These are phyloP conservation scores for Septoria petroselini DNA, from an alignment of 2,329 filamentous ascomycete genomes.

Conservation along the genomic window DNA sequence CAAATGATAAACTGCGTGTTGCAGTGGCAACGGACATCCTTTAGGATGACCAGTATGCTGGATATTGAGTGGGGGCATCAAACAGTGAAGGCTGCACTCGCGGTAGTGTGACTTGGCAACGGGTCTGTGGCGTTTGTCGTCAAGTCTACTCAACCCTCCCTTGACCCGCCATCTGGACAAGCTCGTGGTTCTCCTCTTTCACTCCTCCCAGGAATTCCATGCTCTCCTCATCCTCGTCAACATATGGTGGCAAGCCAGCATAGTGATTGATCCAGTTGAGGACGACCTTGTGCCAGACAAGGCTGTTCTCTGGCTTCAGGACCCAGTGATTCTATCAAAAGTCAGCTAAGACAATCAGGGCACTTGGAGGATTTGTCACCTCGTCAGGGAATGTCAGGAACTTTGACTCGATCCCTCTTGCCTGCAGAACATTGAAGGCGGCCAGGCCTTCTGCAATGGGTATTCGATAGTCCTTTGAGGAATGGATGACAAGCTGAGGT, in stretches of 20 bases:
- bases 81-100: too few relatives aligned
- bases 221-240: conserved; percentile 35
- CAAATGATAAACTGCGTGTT: too few relatives aligned
- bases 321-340: conserved; percentile 65
- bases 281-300: conserved; percentile 87
- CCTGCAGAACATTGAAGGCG: conserved; percentile 82
- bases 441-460: conserved; percentile 80
- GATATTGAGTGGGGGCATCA: too few relatives aligned
- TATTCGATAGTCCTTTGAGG: conserved; percentile 82
- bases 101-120: too few relatives aligned
- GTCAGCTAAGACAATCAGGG: not conserved
- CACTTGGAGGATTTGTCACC: not conserved
- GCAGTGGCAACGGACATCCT: too few relatives aligned
- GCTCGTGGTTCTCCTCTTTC: conserved; percentile 27
- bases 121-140: too few relatives aligned
- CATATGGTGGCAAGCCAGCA: conserved; percentile 51
- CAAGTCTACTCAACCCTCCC: conserved; percentile 23
- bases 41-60: too few relatives aligned
- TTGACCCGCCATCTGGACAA: conserved; percentile 26
- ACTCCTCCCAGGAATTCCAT: conserved; percentile 34
- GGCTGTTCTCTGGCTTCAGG: conserved; percentile 82
- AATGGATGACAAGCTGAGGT: conserved; percentile 86
- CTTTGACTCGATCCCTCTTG: conserved; percentile 69
- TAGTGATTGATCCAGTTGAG: conserved; percentile 69
- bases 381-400: conserved; percentile 80